These are phyloP conservation scores for Fraxinus americana DNA, from an alignment of 257 asterid genomes.

Conservation along the genomic window DNA sequence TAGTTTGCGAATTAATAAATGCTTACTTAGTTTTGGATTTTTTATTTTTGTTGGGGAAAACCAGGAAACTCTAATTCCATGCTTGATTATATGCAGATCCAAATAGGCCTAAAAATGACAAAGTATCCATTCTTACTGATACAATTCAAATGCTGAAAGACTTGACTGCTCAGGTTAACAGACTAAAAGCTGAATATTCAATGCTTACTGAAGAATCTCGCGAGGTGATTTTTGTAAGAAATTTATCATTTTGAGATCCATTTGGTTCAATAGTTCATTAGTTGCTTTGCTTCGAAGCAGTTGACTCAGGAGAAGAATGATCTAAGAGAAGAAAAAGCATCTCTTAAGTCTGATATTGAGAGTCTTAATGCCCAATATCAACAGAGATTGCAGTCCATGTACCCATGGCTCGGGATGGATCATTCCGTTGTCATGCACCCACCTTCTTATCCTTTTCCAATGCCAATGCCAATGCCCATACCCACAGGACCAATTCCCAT, in stretches of 20 bases:
- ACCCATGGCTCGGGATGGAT: slow-evolving; percentile 94
- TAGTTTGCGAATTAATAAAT: background rate
- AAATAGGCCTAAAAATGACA: slow-evolving; percentile 94
- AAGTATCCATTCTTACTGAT: slow-evolving; percentile 90
- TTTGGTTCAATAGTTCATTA: slow-evolving; percentile 27
- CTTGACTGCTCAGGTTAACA: slow-evolving; percentile 75
- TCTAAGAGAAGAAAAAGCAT: slow-evolving; percentile 74
- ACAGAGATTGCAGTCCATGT: slow-evolving; percentile 79
- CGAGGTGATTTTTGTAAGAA: slow-evolving; percentile 56
- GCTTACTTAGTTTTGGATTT: slow-evolving; percentile 12
- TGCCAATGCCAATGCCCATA: slow-evolving; percentile 39
- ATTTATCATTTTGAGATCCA: slow-evolving; percentile 4
- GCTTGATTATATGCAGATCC: slow-evolving; percentile 70
- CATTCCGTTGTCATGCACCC: slow-evolving; percentile 93
- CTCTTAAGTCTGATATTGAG: slow-evolving; percentile 66
- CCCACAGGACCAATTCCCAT: slow-evolving; percentile 74
- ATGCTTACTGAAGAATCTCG: slow-evolving; percentile 88
- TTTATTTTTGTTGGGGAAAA: slow-evolving; percentile 7
- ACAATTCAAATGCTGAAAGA: slow-evolving; percentile 91
- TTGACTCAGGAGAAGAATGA: slow-evolving; percentile 70
- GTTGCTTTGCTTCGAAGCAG: slow-evolving; percentile 19
- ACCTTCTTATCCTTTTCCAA: slow-evolving; percentile 77
- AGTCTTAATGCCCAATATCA: slow-evolving; percentile 72
- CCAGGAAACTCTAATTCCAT: slow-evolving; percentile 17
- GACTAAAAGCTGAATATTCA: slow-evolving; percentile 74